Percentiles rank a stretch among this genome's conserved stretches.
phyloP scores from a whole-genome alignment of 345 rosid genomes.

The Hibiscus trionum region DNA sequence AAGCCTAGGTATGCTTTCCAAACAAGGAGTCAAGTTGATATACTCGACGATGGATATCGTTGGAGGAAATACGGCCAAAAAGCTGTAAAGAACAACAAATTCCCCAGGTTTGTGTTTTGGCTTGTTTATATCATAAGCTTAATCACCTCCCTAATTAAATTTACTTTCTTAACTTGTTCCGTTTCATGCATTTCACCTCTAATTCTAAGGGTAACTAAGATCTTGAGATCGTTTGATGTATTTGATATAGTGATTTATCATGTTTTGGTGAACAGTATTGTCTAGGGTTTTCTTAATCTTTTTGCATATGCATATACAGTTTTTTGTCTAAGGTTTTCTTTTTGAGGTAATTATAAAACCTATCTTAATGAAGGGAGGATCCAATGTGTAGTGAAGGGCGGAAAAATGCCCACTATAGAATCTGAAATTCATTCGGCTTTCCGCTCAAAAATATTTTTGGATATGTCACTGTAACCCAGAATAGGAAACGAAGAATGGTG shows the following conservation, averaged over 20 bases:
- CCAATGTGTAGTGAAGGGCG: too few relatives aligned
- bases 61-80: slow-evolving; percentile 79
- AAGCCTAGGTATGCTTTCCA: slow-evolving; percentile 55
- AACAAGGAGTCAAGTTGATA: slow-evolving; percentile 59
- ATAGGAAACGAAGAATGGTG: too few relatives aligned
- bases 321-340: neutral
- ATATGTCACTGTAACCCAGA: too few relatives aligned
- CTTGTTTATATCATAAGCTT: neutral
- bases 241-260: neutral
- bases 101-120: slow-evolving; percentile 28
- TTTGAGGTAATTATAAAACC: too few relatives aligned
- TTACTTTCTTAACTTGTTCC: neutral
- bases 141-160: neutral
- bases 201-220: neutral
- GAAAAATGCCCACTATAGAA: too few relatives aligned
- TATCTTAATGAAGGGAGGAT: too few relatives aligned
- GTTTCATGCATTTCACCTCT: neutral
- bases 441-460: too few relatives aligned
- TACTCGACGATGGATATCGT: slow-evolving; percentile 65
- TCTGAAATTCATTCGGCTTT: too few relatives aligned
- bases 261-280: neutral
- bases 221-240: neutral
- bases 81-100: slow-evolving; percentile 57
- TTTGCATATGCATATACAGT: neutral
- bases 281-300: neutral